Base-by-base conservation (phyloP, 495 filamentous ascomycete species). In the Podospora pseudopauciseta region DNA sequence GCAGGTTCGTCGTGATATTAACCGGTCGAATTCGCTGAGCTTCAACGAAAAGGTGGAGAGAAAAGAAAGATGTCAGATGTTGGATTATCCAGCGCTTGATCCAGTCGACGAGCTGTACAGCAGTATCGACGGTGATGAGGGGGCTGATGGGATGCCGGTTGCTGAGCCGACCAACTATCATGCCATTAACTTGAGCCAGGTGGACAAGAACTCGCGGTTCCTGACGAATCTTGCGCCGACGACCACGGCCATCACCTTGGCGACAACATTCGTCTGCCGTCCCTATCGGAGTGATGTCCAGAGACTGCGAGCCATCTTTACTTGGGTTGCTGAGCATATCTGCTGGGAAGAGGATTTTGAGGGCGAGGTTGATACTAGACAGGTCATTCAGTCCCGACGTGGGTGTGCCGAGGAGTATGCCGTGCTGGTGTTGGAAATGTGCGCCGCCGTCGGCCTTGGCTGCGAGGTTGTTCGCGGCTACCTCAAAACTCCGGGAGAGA, bases 241-340 rank as follows among this genome's bases (percentile, higher is more conserved):
- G 80, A 94, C 89, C 2, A 97, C 91, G 49, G 86, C 95, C 0
- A 86, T 90, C 63, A 92, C 88, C 65, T 85, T 99, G 26, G 93
- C 94, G 1, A 93, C 96, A 65, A 92, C 90, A 6, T 96, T 97
- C 73, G 88, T 99, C 30, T 98, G 96, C 73, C 88, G 96, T 57
- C 96, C 96, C 5, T 97, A 97, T 75, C 87, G 93, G 63, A 97
- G 92, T 76, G 96, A 98, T 72, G 92, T 97, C 1, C 95, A 99
- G 74, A 86, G 94, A 53, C 82, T 98, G 4, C 86, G 95, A 23
- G 93, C 95, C 1, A 97, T 98, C 63, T 99, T 97, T 74, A 97
- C 90, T 11, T 99, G 94, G 94, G 92, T 97, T 30, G 87, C 93
- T 20, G 95, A 98, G 76, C 95, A 95, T 74, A 88, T 99, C 62